A percentile compares a stretch with the other conserved stretches of the same genome.
Evolutionary conservation across 2,329 filamentous ascomycete species (phyloP).

Genomic region (Thelonectria rubi): DNA sequence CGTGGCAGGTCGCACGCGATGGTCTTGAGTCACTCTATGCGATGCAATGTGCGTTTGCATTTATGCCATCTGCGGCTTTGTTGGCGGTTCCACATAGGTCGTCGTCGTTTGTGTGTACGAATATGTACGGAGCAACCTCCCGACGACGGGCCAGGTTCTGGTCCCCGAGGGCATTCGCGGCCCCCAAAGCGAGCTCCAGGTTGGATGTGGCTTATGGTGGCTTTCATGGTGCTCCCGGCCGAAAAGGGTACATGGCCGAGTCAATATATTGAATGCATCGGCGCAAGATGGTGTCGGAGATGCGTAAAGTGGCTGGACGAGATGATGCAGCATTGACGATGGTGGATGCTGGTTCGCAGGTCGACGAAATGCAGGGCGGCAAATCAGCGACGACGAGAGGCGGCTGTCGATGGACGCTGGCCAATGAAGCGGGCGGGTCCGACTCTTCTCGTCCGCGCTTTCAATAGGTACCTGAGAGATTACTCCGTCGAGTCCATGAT

Average conservation of each 20-base stretch:
- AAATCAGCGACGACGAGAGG: conserved; percentile 29
- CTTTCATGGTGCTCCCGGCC: not conserved
- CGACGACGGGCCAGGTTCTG: too few relatives aligned
- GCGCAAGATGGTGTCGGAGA: not conserved
- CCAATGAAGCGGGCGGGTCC: conserved; percentile 33
- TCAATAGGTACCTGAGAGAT: not conserved
- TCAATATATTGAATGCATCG: not conserved
- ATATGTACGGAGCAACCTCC: not conserved
- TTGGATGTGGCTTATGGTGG: not conserved
- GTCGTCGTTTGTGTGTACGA: not conserved
- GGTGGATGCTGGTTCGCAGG: conserved; percentile 7
- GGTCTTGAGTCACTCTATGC: conserved; percentile 14
- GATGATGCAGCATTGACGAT: not conserved
- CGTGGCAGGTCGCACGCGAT: conserved; percentile 9
- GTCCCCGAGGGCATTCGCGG: too few relatives aligned
- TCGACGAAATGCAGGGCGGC: conserved; percentile 38
- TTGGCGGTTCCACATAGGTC: conserved; percentile 7
- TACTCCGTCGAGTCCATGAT: not conserved
- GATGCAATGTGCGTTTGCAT: conserved; percentile 27
- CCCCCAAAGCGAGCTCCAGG: too few relatives aligned
- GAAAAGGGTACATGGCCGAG: too few relatives aligned
- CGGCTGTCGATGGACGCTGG: conserved; percentile 8
- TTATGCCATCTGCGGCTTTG: conserved; percentile 8
- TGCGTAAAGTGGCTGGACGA: not conserved
- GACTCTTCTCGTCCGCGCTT: not conserved